These are phyloP conservation scores for Perilla frutescens DNA, from an alignment of 257 asterid species.

Conservation along the genomic window DNA sequence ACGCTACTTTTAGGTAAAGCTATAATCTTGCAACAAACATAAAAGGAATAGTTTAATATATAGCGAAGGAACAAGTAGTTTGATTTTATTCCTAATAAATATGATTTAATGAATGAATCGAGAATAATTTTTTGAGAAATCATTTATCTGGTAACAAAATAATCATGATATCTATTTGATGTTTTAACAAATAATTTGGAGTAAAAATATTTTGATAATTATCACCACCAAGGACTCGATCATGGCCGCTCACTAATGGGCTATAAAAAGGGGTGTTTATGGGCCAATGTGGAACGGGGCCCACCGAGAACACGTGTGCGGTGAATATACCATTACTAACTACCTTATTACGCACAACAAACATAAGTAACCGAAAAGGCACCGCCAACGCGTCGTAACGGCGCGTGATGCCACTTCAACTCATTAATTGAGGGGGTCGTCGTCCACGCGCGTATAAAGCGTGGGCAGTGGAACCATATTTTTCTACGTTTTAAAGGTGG, in stretches of 20 bases:
- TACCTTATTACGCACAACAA: conserved; percentile 33
- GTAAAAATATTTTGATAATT: not conserved
- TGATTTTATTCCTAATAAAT: too few species aligned
- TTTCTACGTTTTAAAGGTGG: conserved; percentile 28
- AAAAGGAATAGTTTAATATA: too few species aligned
- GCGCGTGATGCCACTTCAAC: conserved; percentile 28
- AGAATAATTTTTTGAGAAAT: not conserved
- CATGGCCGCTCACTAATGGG: not conserved
- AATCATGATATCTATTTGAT: not conserved
- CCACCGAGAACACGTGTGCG: conserved; percentile 52
- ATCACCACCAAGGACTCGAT: not conserved
- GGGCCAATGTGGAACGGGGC: conserved; percentile 26
- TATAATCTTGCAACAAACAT: too few species aligned
- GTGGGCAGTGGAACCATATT: not conserved
- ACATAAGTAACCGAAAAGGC: conserved; percentile 50
- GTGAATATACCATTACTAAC: conserved; percentile 41
- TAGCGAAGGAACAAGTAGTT: too few species aligned
- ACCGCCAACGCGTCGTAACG: conserved; percentile 6
- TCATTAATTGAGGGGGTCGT: not conserved
- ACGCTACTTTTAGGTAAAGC: too few species aligned
- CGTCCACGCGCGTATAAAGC: not conserved
- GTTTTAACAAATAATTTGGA: not conserved
- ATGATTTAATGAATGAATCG: not conserved
- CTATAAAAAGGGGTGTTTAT: conserved; percentile 37
- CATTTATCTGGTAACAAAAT: too few species aligned